Base-by-base conservation (phyloP, 345 rosid species). In the Lumnitzera littorea region DNA sequence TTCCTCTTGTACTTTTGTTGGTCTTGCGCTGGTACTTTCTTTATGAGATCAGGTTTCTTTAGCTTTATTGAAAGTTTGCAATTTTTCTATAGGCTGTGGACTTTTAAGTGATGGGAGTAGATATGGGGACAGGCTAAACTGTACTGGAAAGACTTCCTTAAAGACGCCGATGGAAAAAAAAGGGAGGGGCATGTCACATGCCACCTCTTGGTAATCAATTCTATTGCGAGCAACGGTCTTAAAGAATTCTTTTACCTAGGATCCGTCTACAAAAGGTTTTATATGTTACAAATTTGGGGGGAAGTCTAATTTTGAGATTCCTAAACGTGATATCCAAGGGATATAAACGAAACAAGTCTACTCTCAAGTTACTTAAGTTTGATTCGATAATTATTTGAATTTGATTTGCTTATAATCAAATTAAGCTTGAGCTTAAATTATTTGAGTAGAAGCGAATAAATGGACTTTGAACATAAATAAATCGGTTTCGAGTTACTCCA, bases 151-250 rank as follows among this genome's bases (percentile, higher is more conserved):
- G 64, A 53, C 70, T 16, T 76, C 68, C 74, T 72, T 73, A 57
- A 73, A 67, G 75, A 68, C 62, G 72, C 61, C 68, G 73, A 71
- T 68, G 63, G 77, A 50, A 66, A 20, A 66, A 20, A 82, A 78
- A 78, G 70, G 51, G 61, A 59, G 57, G 11, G 56, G 3, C 3
- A 53, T 12, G 29, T 53, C 56, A 53, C 56, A 24, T 53, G 56
- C 16, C 27, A 53, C 56, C 24, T 53, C 12, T 24, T 4, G 15
- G 5, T 14, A 50, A 50, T 14, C 52, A 50, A 50, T 14, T 14
- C 52, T 13, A 53, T 53, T 13, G 56, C 1, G 15, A 25, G 14
- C 27, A 23, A 11, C 24, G 41, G 29, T 24, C 56, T 24, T 20
- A 25, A 24, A 53, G 36, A 25, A 1, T 12, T 36, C 7, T 36